A percentile compares a stretch with the other conserved stretches of the same genome.
Conservation (phyloP, 2,329 filamentous ascomycete species). For the Phialophora macrospora region DNA sequence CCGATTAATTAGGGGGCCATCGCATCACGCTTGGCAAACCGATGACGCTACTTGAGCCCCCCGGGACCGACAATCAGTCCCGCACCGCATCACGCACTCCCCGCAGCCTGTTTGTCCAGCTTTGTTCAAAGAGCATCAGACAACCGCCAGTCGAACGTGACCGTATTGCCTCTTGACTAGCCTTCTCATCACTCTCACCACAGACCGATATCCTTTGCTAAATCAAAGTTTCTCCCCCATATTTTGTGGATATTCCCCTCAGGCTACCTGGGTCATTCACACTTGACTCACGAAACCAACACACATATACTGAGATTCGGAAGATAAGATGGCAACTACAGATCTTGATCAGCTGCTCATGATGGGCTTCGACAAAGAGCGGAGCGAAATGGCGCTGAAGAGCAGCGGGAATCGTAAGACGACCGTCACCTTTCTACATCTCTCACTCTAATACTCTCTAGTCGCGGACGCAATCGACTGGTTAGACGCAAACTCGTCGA, state of each 20-base stretch:
- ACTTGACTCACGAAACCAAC: background rate
- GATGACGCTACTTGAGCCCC: background rate
- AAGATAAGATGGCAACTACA: conserved; percentile 43
- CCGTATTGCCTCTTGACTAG: background rate
- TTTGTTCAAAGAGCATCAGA: background rate
- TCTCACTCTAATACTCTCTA: conserved; percentile 44
- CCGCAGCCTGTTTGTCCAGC: conserved; percentile 10
- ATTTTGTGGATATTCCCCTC: background rate
- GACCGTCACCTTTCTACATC: background rate
- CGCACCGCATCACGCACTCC: conserved; percentile 5
- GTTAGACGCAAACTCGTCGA: conserved; percentile 91
- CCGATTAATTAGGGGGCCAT: background rate
- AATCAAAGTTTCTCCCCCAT: background rate
- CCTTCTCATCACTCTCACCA: background rate
- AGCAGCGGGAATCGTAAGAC: conserved; percentile 76
- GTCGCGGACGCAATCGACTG: conserved; percentile 91
- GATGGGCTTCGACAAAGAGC: conserved; percentile 81
- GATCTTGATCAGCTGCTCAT: conserved; percentile 67
- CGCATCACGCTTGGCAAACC: background rate
- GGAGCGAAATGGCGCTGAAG: conserved; percentile 81
- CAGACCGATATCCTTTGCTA: background rate
- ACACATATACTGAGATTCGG: background rate
- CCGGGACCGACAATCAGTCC: background rate
- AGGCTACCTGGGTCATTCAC: background rate
- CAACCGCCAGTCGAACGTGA: background rate